Percentiles rank a stretch among this genome's conserved stretches.
Conservation (phyloP, 345 rosid genomes). For the Psidium friedrichsthalianum region DNA sequence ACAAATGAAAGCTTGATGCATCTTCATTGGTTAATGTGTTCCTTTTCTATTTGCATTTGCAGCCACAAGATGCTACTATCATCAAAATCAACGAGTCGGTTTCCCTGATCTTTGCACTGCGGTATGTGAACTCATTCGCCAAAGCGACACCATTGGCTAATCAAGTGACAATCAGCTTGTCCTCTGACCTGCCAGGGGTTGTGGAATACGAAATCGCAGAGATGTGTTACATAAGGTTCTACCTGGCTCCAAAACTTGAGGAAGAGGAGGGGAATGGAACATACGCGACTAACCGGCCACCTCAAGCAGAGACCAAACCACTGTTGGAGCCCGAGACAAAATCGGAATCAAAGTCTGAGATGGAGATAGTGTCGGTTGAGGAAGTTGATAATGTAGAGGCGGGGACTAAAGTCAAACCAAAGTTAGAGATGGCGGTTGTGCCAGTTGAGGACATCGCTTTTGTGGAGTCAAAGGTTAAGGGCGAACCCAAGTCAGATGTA, state of each 20-base stretch:
- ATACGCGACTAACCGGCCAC: no score
- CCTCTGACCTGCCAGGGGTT: conserved; percentile 84
- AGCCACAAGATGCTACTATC: conserved; percentile 84
- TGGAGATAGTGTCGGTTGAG: no score
- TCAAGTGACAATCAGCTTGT: conserved; percentile 71
- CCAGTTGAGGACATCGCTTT: no score
- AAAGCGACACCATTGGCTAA: conserved; percentile 77
- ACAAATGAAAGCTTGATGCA: no score
- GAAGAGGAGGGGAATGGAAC: conserved; percentile 91
- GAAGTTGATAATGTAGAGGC: no score
- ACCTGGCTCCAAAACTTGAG: conserved; percentile 82
- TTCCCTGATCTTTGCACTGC: conserved; percentile 74
- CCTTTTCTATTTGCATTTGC: conserved; percentile 9
- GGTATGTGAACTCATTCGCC: conserved; percentile 93
- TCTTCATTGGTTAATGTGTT: no score
- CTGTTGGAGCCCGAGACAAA: no score
- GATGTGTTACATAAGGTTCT: conserved; percentile 84
- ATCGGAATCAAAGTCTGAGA: no score
- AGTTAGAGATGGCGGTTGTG: no score
- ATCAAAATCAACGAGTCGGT: conserved; percentile 88
- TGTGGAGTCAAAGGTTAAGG: background rate
- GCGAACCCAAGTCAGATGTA: background rate
- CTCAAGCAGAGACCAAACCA: no score
- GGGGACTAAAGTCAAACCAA: no score
- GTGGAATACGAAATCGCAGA: conserved; percentile 94